These are phyloP conservation scores for Fusarium hostae DNA, from an alignment of 2,329 filamentous ascomycete species.

Conservation along the genomic window DNA sequence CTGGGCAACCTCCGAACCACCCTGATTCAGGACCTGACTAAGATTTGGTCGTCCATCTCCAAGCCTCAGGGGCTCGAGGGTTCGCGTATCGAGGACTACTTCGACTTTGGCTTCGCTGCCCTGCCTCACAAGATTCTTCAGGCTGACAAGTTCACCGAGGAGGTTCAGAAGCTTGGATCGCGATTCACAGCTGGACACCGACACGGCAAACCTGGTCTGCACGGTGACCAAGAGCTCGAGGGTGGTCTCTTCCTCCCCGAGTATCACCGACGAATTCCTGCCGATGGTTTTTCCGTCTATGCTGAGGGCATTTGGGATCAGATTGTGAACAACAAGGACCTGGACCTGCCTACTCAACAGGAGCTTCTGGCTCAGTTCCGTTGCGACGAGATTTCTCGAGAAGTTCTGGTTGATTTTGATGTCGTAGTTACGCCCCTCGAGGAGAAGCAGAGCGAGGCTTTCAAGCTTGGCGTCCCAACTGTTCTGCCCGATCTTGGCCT, in stretches of 20 bases:
- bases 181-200: constrained; percentile 86
- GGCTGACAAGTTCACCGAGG: constrained; percentile 86
- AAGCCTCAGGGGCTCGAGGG: constrained; percentile 90
- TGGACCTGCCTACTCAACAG: constrained; percentile 96
- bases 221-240: constrained; percentile 76
- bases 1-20: constrained; percentile 91
- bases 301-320: constrained; percentile 97
- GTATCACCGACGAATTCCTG: constrained; percentile 95
- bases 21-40: constrained; percentile 86
- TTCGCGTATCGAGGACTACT: constrained; percentile 94
- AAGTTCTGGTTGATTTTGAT: constrained; percentile 88
- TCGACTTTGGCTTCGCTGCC: constrained; percentile 96
- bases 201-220: constrained; percentile 70
- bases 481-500: constrained; percentile 80
- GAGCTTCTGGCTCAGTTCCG: constrained; percentile 96
- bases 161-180: constrained; percentile 81
- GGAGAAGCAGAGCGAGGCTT: constrained; percentile 81
- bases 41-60: constrained; percentile 92
- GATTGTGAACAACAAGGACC: constrained; percentile 98
- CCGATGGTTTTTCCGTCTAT: constrained; percentile 95
- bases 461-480: constrained; percentile 75
- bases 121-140: constrained; percentile 97
- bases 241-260: constrained; percentile 90
- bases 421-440: constrained; percentile 84
- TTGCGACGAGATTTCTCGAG: constrained; percentile 94